Base-by-base conservation (phyloP, 2,329 filamentous ascomycete genomes). In the Arthrobotrys musiformis region DNA sequence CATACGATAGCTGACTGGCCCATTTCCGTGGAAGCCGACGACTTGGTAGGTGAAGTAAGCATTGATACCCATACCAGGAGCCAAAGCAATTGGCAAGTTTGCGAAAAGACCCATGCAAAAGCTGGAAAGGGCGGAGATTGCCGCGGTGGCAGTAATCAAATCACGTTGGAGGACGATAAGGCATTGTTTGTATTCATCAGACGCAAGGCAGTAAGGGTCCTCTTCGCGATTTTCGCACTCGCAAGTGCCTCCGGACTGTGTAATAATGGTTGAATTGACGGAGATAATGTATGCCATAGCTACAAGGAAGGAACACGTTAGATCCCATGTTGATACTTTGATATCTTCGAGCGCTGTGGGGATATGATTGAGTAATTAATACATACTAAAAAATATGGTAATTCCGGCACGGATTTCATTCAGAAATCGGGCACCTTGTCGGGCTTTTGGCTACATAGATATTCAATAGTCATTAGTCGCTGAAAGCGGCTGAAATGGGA, bases 321-420 rank as follows among this genome's bases (percentile, higher is more conserved):
- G 44, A 67, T 35, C 5, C 5, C 30, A 11, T 6, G 5, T 13
- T 46, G 11, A 30, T 24, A 28, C 19, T 3, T 11, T 1, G 17
- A 56, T 52, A 35, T 44, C 35, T 19, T 35, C 11, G 19, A 26
- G 6, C n/a, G 11, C 2, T 30, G 37, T n/a, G 1, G 30, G 30
- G 4, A 4, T 22, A 15, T 5, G 30, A 24, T 60, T 70, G 9
- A 11, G 19, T 5, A n/a, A 46, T 28, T 26, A 22, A 22, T 28
- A 67, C 70, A 19, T 52, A 69, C 61, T 64, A 24, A 80, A 80
- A 76, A 79, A 81, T 17, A 92, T 93, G 26, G 92, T 92, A 40
- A 96, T 85, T 56, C 93, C 93, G 74, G 92, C 93, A 78, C 93
- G 90, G 66, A 96, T 86, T 84, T 97, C 93, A 58, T 93, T 96